These are phyloP conservation scores for Erysimum cheiranthoides DNA, from an alignment of 345 rosid species.

Conservation along the genomic window DNA sequence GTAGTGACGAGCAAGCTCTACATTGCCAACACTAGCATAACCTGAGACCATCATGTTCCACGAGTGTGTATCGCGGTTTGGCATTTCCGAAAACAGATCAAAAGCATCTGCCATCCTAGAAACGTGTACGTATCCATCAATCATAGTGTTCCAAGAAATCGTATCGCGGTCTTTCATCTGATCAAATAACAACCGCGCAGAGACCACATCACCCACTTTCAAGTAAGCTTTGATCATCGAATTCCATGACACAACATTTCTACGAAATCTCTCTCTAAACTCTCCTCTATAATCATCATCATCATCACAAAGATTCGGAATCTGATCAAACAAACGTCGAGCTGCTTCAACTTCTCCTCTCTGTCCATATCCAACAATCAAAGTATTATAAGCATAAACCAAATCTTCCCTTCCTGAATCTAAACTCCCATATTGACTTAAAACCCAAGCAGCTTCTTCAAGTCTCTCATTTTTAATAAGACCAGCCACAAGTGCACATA, in stretches of 20 bases:
- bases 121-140: slow-evolving; percentile 62
- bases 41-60: slow-evolving; percentile 79
- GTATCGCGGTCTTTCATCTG: slow-evolving; percentile 63
- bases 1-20: slow-evolving; percentile 53
- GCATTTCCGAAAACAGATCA: slow-evolving; percentile 59
- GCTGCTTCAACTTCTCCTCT: slow-evolving; percentile 64
- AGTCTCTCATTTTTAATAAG: slow-evolving; percentile 61
- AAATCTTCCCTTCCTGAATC: slow-evolving; percentile 48
- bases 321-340: slow-evolving; percentile 59
- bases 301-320: slow-evolving; percentile 43
- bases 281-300: slow-evolving; percentile 33
- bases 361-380: slow-evolving; percentile 80
- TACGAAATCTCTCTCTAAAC: slow-evolving; percentile 41
- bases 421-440: slow-evolving; percentile 42
- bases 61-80: slow-evolving; percentile 54
- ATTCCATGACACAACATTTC: slow-evolving; percentile 78
- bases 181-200: slow-evolving; percentile 68
- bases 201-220: slow-evolving; percentile 59
- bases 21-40: slow-evolving; percentile 53
- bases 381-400: slow-evolving; percentile 69
- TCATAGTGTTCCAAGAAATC: slow-evolving; percentile 82
- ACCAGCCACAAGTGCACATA: slow-evolving; percentile 69
- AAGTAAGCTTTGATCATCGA: slow-evolving; percentile 76
- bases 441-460: slow-evolving; percentile 61
- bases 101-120: slow-evolving; percentile 65